phyloP scores from a whole-genome alignment of 2,329 filamentous ascomycete genomes.

The Meredithiella fracta region DNA sequence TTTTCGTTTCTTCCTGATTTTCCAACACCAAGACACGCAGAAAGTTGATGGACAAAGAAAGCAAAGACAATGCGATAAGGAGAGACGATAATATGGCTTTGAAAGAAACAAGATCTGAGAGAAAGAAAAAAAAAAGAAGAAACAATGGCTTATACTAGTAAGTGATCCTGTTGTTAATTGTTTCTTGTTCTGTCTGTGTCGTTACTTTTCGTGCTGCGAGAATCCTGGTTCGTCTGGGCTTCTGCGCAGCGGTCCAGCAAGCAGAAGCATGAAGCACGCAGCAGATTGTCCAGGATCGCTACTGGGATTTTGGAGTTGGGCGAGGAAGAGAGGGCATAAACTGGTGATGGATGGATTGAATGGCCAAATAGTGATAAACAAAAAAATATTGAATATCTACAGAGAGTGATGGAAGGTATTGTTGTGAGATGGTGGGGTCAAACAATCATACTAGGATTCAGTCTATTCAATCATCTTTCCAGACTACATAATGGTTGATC shows the following conservation, averaged over 20 bases:
- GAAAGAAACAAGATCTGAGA: not conserved
- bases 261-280: slow-evolving; percentile 1
- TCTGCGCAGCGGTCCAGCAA: not conserved
- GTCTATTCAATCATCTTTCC: too few species aligned
- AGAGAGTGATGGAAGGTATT: too few species aligned
- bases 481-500: too few species aligned
- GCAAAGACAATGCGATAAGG: not conserved
- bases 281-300: slow-evolving; percentile 3
- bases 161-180: not conserved
- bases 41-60: not conserved
- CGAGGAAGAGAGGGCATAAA: not conserved
- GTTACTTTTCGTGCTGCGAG: slow-evolving; percentile 2
- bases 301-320: not conserved
- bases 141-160: not conserved
- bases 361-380: not conserved
- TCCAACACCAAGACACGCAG: too few species aligned
- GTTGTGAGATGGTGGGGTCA: too few species aligned
- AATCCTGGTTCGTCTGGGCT: slow-evolving; percentile 2
- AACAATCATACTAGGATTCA: too few species aligned
- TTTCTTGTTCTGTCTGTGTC: slow-evolving; percentile 2
- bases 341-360: not conserved
- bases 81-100: not conserved
- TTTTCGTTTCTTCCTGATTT: too few species aligned
- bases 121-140: not conserved
- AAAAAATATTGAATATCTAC: too few species aligned